A percentile compares a stretch with the other conserved stretches of the same genome.
Conservation (phyloP, 148 eudicot species). For the Persicaria maculosa region DNA sequence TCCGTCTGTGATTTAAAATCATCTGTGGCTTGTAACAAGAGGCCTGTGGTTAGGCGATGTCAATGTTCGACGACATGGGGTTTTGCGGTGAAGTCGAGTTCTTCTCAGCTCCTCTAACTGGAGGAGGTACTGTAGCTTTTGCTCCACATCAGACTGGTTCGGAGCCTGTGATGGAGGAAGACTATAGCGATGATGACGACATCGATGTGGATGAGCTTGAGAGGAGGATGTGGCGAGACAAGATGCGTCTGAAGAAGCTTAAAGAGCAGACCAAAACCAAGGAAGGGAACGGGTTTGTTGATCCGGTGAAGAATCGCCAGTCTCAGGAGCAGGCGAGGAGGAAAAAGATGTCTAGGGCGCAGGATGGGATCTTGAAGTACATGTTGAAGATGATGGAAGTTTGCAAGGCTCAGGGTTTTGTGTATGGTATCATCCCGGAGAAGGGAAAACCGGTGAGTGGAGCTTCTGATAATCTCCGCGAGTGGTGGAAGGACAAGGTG, state of each 20-base stretch:
- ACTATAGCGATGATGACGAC: slow-evolving; percentile 55
- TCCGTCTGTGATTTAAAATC: not conserved
- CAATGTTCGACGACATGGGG: slow-evolving; percentile 45
- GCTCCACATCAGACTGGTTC: slow-evolving; percentile 21
- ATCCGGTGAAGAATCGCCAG: slow-evolving; percentile 36
- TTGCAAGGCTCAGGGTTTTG: slow-evolving; percentile 70
- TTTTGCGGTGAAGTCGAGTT: slow-evolving; percentile 45
- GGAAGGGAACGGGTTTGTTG: slow-evolving; percentile 22
- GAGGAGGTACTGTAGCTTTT: slow-evolving; percentile 17
- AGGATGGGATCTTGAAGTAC: slow-evolving; percentile 64
- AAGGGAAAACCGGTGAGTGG: slow-evolving; percentile 73
- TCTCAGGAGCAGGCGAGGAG: slow-evolving; percentile 57
- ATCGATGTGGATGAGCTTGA: slow-evolving; percentile 62
- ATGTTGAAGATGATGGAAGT: slow-evolving; percentile 76
- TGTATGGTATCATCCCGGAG: slow-evolving; percentile 67
- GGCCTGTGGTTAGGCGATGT: slow-evolving; percentile 13
- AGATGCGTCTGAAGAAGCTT: slow-evolving; percentile 50
- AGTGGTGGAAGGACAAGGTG: slow-evolving; percentile 78
- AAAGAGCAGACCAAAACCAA: slow-evolving; percentile 39
- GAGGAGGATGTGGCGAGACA: slow-evolving; percentile 60
- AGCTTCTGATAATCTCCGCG: slow-evolving; percentile 63
- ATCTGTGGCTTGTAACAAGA: not conserved
- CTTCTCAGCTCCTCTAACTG: slow-evolving; percentile 32
- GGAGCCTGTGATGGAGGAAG: slow-evolving; percentile 35
- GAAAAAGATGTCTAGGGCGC: slow-evolving; percentile 69